Evolutionary conservation across 1,139 yeast species (phyloP).

Genomic region (Taiozyma sp.): DNA sequence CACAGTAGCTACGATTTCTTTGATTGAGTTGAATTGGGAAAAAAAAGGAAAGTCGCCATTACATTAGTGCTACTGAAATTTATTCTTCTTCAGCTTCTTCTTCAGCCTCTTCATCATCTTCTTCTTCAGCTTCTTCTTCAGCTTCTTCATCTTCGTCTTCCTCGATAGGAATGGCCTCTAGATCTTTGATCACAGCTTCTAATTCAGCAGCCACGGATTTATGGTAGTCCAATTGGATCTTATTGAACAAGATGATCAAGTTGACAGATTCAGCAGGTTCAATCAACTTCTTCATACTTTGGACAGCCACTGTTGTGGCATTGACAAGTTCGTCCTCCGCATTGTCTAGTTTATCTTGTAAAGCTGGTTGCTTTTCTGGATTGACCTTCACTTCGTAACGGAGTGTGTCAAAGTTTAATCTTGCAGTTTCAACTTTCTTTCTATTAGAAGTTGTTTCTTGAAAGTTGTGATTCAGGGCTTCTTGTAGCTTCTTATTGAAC

Average conservation of each 20-base stretch:
- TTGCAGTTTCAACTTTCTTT: constrained; percentile 62
- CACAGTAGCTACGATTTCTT: too few species aligned
- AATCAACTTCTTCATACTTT: constrained; percentile 67
- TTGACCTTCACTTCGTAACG: constrained; percentile 45
- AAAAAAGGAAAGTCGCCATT: not conserved
- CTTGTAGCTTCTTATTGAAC: constrained; percentile 50
- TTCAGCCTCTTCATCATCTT: constrained; percentile 26
- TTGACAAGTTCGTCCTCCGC: constrained; percentile 76
- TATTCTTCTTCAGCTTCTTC: constrained; percentile 10
- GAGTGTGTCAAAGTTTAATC: constrained; percentile 66
- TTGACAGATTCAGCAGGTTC: constrained; percentile 62
- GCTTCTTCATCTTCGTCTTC: constrained; percentile 33
- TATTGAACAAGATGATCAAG: constrained; percentile 56
- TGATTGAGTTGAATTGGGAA: too few species aligned
- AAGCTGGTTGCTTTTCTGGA: constrained; percentile 25
- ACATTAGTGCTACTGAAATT: not conserved
- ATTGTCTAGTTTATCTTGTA: constrained; percentile 39
- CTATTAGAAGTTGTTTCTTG: constrained; percentile 58
- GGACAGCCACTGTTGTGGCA: constrained; percentile 73
- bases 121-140: constrained; percentile 25
- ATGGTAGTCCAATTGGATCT: constrained; percentile 66
- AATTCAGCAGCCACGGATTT: constrained; percentile 45
- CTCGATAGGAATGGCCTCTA: constrained; percentile 34
- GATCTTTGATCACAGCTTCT: constrained; percentile 35
- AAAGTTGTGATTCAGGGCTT: constrained; percentile 51